Base-by-base conservation (phyloP, 352 stramenopile genomes). In the Phytophthora pisi region DNA sequence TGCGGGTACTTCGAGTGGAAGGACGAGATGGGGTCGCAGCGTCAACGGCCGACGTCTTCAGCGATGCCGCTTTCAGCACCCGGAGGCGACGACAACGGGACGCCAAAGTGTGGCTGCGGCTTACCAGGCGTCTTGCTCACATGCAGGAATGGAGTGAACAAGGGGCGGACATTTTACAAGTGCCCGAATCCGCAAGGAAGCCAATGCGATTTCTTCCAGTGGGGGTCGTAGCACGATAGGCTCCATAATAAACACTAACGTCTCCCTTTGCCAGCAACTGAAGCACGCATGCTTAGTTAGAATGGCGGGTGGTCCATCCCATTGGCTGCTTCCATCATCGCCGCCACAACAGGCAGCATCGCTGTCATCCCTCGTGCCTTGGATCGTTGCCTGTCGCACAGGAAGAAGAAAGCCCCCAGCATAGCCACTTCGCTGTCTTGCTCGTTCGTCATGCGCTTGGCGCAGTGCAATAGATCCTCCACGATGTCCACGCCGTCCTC, bases 171-270 rank as follows among this genome's bases (percentile, higher is more conserved):
- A 52, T 99, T 98, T 66, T 98, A 91, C 84, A 97, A 94, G 51
- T 99, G 96, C 67, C 84, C 88, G 9, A 88, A 89, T 16, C 83
- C 82, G 51, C 81, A 89, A 45, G 87, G 84, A 26, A 82, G 87
- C 36, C 88, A 97, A 64, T 98, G 93, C 57, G 78, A 84, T 64
- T 97, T 97, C 75, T 99, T 99, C 78, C 68, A 97, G 70, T 98
- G 96, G 96, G 82, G 78, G 13, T 67, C 75, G 24, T 82, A 82
- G 58, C 51, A 18, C 28, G 20, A 62, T 60, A 55, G 13, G 61
- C 28, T 53, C 36, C 60, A 57, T 57, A 71, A 58, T 56, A 53
- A 61, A 45, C 51, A 58, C 31, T 7, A 40, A 38, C 36, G 24
- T 23, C 5, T 49, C 42, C 24, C 38, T 31, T 45, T 31, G 20